These are phyloP conservation scores for Pontederia paniculata DNA, from an alignment of 176 grass and related monocot species.

Conservation along the genomic window DNA sequence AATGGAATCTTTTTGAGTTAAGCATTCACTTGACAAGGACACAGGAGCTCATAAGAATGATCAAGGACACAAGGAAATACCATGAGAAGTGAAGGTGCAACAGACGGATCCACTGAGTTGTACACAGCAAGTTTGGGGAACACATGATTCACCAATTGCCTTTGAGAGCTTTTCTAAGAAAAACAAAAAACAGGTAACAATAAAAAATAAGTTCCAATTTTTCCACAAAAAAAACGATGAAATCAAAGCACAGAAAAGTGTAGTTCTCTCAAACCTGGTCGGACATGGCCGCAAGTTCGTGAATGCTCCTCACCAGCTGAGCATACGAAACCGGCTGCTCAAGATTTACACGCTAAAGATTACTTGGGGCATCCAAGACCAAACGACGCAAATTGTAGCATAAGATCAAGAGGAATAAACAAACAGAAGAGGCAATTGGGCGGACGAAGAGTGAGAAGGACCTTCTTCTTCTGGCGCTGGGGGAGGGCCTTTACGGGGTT, in stretches of 20 bases:
- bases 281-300: slow-evolving; percentile 83
- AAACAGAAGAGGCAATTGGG: not conserved
- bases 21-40: too few relatives aligned
- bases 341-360: not conserved
- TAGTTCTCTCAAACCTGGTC: slow-evolving; percentile 93
- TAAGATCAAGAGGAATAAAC: slow-evolving; percentile 1
- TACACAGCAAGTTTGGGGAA: slow-evolving; percentile 98
- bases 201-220: not conserved
- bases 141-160: slow-evolving; percentile 75
- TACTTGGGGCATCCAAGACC: not conserved
- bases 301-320: slow-evolving; percentile 90
- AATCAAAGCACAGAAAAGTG: slow-evolving; percentile 8
- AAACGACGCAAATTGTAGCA: not conserved
- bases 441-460: slow-evolving; percentile 15
- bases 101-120: slow-evolving; percentile 98
- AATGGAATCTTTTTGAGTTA: not conserved
- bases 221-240: slow-evolving; percentile 25
- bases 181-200: slow-evolving; percentile 7
- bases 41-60: not conserved
- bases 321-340: slow-evolving; percentile 88
- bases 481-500: slow-evolving; percentile 74
- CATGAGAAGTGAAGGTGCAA: slow-evolving; percentile 97
- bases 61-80: slow-evolving; percentile 28
- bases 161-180: slow-evolving; percentile 90
- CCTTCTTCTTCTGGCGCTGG: slow-evolving; percentile 78